Conservation (phyloP, 768 basidiomycete species). For the Boletus rex-veris region DNA sequence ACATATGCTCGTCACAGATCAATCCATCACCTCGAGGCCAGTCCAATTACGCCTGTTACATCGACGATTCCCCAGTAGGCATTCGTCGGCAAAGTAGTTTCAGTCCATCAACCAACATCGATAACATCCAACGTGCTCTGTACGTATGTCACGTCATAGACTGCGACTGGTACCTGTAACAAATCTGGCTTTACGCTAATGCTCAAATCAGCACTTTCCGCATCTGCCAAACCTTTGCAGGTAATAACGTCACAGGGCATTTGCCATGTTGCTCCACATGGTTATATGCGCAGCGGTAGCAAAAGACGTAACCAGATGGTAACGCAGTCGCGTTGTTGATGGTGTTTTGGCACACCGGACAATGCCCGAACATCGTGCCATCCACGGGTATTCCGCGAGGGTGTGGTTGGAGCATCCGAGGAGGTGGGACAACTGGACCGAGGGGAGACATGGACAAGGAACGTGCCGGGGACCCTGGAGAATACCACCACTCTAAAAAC, state of each 20-base stretch:
- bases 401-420: constrained; percentile 70
- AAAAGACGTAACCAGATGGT: constrained; percentile 93
- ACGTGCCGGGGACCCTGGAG: constrained; percentile 82
- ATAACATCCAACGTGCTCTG: constrained; percentile 2
- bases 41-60: too few species aligned
- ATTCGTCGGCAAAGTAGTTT: background rate
- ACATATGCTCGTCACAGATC: background rate
- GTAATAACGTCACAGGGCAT: constrained; percentile 86
- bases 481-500: constrained; percentile 99
- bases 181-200: background rate
- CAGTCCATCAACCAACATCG: constrained; percentile 5
- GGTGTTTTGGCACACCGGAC: constrained; percentile 70
- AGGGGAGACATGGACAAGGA: constrained; percentile 59
- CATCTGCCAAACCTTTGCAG: constrained; percentile 74
- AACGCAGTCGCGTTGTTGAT: constrained; percentile 87
- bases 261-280: constrained; percentile 71
- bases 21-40: background rate
- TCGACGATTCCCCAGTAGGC: too few species aligned
- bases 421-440: constrained; percentile 74
- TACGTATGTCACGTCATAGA: constrained; percentile 1
- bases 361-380: constrained; percentile 67
- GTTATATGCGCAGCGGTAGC: constrained; percentile 87
- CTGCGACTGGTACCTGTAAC: constrained; percentile 1
- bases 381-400: constrained; percentile 68
- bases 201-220: constrained; percentile 77